These are phyloP conservation scores for Penicillium goetzii DNA, from an alignment of 495 filamentous ascomycete species.

Conservation along the genomic window DNA sequence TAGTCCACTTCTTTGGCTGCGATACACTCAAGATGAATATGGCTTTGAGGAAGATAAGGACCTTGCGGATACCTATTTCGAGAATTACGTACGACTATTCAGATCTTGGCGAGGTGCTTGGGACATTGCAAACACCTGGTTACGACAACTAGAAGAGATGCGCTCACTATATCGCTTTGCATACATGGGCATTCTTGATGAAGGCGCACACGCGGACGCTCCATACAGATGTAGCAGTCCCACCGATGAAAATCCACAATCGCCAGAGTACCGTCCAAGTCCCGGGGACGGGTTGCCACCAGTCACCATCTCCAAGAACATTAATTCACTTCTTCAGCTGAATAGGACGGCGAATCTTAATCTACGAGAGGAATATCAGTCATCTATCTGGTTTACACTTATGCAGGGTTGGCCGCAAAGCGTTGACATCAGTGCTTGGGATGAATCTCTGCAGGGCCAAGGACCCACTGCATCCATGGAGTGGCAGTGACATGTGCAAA, in stretches of 20 bases:
- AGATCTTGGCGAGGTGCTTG: not conserved
- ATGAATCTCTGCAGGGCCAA: not conserved
- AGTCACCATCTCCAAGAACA: not conserved
- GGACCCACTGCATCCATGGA: not conserved
- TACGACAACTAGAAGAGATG: not conserved
- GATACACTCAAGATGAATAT: not conserved
- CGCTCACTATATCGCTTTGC: not conserved
- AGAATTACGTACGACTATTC: not conserved
- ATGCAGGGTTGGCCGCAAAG: constrained; percentile 3
- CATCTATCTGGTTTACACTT: constrained; percentile 1
- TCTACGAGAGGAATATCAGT: constrained; percentile 4
- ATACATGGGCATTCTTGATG: not conserved
- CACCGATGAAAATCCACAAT: not conserved
- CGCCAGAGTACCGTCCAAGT: not conserved
- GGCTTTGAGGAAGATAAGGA: not conserved
- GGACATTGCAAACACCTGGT: not conserved
- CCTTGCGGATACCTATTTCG: not conserved
- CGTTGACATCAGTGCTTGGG: not conserved
- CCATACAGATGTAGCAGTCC: not conserved
- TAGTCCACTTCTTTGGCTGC: not conserved
- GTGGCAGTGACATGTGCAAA: not conserved
- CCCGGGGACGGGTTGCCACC: not conserved
- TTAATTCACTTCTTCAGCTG: not conserved
- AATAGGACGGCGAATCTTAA: not conserved
- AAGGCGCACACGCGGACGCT: not conserved